Conservation (phyloP, 108 stramenopile species). For the Nitzschia sp. region DNA sequence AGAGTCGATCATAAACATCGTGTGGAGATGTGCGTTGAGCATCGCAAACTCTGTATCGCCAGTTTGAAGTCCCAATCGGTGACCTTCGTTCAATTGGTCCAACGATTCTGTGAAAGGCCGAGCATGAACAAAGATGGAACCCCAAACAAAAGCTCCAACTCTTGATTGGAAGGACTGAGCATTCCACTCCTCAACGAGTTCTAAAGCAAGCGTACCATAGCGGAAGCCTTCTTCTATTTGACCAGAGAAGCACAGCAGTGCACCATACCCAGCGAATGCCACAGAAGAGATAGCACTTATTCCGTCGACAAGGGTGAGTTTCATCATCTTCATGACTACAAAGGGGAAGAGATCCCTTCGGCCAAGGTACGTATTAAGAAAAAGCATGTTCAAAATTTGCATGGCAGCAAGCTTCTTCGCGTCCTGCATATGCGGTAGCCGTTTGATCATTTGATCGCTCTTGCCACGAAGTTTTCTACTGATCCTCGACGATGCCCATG, state of each 20-base stretch:
- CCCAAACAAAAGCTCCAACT: conserved; percentile 27
- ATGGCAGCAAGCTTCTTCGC: conserved; percentile 27
- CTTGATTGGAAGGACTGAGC: conserved; percentile 32
- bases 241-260: conserved; percentile 26
- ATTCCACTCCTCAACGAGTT: conserved; percentile 32
- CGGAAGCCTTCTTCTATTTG: conserved; percentile 37
- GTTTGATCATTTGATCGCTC: conserved; percentile 27
- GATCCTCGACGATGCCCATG: conserved; percentile 14
- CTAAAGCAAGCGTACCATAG: conserved; percentile 38
- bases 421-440: conserved; percentile 30
- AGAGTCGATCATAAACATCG: conserved; percentile 6
- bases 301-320: conserved; percentile 41
- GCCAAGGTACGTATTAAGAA: conserved; percentile 8
- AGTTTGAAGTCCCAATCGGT: conserved; percentile 26
- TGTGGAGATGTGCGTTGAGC: conserved; percentile 10
- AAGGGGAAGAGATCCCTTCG: conserved; percentile 28
- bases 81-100: conserved; percentile 20
- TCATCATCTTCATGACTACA: conserved; percentile 37
- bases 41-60: conserved; percentile 38
- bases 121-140: conserved; percentile 21
- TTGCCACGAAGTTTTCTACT: conserved; percentile 24
- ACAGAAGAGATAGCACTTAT: conserved; percentile 31
- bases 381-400: conserved; percentile 34
- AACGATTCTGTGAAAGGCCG: conserved; percentile 19
- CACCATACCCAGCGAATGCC: conserved; percentile 50